Evolutionary conservation across 1,284 basidiomycete genomes (phyloP).

Genomic region (Pseudozyma thailandica): DNA sequence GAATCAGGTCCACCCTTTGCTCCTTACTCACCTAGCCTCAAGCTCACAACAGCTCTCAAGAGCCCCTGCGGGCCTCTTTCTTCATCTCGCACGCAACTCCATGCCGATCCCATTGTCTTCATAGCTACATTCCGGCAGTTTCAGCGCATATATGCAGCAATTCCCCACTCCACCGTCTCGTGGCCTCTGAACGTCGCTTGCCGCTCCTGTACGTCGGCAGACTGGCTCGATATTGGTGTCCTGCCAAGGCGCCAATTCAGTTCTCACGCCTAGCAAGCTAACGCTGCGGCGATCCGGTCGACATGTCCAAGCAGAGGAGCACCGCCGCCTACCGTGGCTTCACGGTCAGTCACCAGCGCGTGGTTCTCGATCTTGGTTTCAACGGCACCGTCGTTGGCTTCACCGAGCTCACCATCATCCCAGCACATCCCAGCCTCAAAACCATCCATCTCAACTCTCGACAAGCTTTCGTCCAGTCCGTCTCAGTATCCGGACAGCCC

Average conservation of each 20-base stretch:
- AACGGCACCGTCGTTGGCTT: slow-evolving; percentile 73
- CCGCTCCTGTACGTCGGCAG: background rate
- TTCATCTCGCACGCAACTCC: no score
- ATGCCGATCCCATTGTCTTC: background rate
- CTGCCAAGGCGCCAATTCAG: no score
- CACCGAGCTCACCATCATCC: slow-evolving; percentile 87
- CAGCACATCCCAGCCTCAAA: slow-evolving; percentile 78
- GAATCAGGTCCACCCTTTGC: background rate
- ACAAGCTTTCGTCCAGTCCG: slow-evolving; percentile 81
- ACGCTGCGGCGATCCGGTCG: slow-evolving; percentile 1
- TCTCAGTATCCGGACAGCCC: slow-evolving; percentile 72
- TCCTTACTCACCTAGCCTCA: no score
- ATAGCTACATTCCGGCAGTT: background rate
- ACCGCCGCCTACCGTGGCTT: slow-evolving; percentile 59
- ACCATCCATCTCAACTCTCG: slow-evolving; percentile 86
- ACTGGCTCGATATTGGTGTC: background rate
- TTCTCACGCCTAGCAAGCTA: no score
- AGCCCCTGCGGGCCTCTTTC: no score
- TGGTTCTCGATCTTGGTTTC: slow-evolving; percentile 88
- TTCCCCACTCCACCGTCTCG: background rate
- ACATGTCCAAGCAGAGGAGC: slow-evolving; percentile 41
- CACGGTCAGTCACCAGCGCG: slow-evolving; percentile 79
- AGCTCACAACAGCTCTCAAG: no score
- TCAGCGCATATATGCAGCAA: background rate
- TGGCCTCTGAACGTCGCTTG: background rate